Percentiles rank a stretch among this genome's conserved stretches.
These are phyloP conservation scores for Aspergillus piperis DNA, from an alignment of 2,329 filamentous ascomycete genomes.

Conservation along the genomic window DNA sequence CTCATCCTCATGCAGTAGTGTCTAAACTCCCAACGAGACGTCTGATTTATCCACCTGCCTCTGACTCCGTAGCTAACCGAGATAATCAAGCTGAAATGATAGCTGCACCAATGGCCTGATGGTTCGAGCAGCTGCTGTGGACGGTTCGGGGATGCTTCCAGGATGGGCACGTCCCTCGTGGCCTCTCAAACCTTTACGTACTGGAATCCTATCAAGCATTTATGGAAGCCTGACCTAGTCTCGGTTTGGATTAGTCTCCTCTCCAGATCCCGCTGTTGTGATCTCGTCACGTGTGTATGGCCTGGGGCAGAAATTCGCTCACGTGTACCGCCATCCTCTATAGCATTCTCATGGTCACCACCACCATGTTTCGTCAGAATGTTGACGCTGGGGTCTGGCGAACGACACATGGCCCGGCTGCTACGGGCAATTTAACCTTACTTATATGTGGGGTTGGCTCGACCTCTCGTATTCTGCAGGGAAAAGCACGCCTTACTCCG, in stretches of 20 bases:
- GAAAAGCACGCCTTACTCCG: no score
- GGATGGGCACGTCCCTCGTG: neutral
- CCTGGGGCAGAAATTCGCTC: no score
- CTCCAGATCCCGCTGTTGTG: neutral
- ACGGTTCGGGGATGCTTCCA: neutral
- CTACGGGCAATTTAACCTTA: no score
- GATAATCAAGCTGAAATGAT: neutral
- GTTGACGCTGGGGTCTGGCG: no score
- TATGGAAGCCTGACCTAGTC: neutral
- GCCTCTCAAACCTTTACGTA: neutral
- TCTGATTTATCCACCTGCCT: neutral
- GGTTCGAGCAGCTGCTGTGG: neutral
- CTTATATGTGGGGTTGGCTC: no score
- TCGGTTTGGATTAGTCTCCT: neutral
- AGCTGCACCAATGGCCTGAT: neutral
- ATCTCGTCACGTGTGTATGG: neutral
- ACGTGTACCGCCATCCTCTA: no score
- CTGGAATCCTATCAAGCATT: neutral
- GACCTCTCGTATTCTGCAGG: no score
- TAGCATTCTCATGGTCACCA: no score
- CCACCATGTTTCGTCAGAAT: no score
- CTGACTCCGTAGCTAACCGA: neutral
- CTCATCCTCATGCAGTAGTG: no score
- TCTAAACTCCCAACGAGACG: no score
- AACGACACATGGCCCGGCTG: no score